Percentiles rank a stretch among this genome's conserved stretches.
Evolutionary conservation across 495 filamentous ascomycete species (phyloP).

Genomic region (Staphylotrichum tortipilum): DNA sequence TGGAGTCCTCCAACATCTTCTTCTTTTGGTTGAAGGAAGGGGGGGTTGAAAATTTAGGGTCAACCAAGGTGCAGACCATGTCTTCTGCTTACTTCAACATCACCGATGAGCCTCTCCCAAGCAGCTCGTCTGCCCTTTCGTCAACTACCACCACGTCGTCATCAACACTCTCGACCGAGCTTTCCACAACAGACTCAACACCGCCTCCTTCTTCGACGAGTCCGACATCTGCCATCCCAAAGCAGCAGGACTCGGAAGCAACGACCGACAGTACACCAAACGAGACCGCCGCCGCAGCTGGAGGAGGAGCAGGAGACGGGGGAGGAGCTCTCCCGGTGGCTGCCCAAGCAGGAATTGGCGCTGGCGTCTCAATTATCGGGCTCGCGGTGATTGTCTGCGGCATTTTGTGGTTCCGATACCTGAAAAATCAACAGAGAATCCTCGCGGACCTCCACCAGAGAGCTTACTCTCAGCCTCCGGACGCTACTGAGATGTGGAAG

Average conservation of each 20-base stretch:
- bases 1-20: not conserved
- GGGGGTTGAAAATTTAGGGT: not conserved
- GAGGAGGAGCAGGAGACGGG: not conserved
- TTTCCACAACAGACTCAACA: not conserved
- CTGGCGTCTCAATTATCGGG: not conserved
- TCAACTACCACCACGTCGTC: not conserved
- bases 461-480: not conserved
- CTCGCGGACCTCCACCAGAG: not conserved
- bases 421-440: not conserved
- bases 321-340: not conserved
- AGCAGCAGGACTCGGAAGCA: not conserved
- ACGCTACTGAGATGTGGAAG: too few species aligned
- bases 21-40: not conserved
- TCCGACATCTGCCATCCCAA: not conserved
- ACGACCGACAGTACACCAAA: not conserved
- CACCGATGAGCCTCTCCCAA: not conserved
- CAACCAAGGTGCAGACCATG: not conserved
- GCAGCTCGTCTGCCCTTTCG: not conserved
- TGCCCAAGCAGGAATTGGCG: not conserved
- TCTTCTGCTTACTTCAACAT: not conserved
- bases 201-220: not conserved
- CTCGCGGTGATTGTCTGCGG: not conserved
- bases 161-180: not conserved
- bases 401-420: constrained; percentile 1
- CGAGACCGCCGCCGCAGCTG: not conserved